These are phyloP conservation scores for Colletotrichum sp. DNA, from an alignment of 2,329 filamentous ascomycete species.

Conservation along the genomic window DNA sequence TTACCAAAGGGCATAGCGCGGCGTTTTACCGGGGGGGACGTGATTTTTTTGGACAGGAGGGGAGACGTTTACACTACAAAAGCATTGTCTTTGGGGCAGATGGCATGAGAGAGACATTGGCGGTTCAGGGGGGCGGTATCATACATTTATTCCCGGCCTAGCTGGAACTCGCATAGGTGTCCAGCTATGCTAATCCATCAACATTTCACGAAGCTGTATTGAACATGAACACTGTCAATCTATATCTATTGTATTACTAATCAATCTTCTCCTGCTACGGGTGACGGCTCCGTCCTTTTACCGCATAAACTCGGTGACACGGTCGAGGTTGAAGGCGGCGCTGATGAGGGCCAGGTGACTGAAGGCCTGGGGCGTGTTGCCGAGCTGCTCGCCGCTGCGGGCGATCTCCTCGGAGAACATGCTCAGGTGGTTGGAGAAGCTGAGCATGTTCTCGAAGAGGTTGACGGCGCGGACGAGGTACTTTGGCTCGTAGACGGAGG, in stretches of 20 bases:
- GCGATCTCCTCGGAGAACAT: slow-evolving; percentile 85
- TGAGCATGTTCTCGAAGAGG: slow-evolving; percentile 79
- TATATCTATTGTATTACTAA: neutral
- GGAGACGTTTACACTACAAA: neutral
- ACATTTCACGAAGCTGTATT: neutral
- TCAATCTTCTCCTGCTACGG: neutral
- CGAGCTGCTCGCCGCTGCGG: slow-evolving; percentile 75
- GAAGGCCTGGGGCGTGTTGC: slow-evolving; percentile 82
- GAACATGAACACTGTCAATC: neutral
- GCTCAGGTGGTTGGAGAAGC: slow-evolving; percentile 76
- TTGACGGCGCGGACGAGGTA: slow-evolving; percentile 68
- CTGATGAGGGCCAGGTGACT: slow-evolving; percentile 78
- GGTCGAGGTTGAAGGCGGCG: slow-evolving; percentile 77
- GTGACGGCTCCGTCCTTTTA: neutral
- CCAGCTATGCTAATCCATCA: neutral
- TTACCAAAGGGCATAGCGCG: slow-evolving; percentile 22
- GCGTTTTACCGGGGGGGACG: slow-evolving; percentile 4
- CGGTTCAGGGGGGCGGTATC: neutral
- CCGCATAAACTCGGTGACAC: slow-evolving; percentile 41
- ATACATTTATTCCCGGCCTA: neutral
- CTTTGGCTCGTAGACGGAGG: slow-evolving; percentile 67
- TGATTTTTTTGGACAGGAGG: neutral
- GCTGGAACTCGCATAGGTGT: too few relatives aligned
- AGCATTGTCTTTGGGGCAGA: neutral
- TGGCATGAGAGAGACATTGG: neutral